These are phyloP conservation scores for Pholiota adiposa DNA, from an alignment of 1,284 basidiomycete species.

Conservation along the genomic window DNA sequence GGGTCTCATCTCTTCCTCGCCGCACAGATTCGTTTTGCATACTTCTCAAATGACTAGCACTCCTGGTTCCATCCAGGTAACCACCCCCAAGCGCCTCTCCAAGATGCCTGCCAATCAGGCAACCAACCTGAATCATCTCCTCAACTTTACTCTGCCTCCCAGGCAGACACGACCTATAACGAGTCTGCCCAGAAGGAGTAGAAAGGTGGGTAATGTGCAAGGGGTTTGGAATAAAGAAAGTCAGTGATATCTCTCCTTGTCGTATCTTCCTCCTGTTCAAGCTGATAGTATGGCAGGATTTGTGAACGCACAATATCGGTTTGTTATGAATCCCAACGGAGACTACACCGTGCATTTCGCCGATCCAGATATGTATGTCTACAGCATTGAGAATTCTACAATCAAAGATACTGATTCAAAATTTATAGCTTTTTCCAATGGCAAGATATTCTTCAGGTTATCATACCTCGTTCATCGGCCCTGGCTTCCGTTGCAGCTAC, in stretches of 20 bases:
- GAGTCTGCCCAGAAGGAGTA: conserved; percentile 72
- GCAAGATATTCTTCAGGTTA: conserved; percentile 95
- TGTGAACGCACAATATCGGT: conserved; percentile 93
- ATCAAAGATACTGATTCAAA: conserved; percentile 9
- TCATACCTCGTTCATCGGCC: conserved; percentile 82
- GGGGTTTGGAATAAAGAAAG: conserved; percentile 87
- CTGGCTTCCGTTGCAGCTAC: conserved; percentile 55
- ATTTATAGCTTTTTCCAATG: conserved; percentile 84
- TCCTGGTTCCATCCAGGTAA: conserved; percentile 35
- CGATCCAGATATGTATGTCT: conserved; percentile 88
- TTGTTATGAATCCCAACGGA: conserved; percentile 89
- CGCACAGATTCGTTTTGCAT: conserved; percentile 1
- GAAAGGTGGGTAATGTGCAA: conserved; percentile 62
- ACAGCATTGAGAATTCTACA: conserved; percentile 5
- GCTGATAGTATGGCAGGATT: conserved; percentile 58
- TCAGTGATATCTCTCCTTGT: conserved; percentile 46
- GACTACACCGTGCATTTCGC: conserved; percentile 96
- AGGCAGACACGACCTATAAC: conserved; percentile 63
- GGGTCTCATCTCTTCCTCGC: conserved; percentile 17
- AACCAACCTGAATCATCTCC: conserved; percentile 74
- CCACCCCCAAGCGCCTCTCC: conserved; percentile 55
- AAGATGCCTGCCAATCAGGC: conserved; percentile 72
- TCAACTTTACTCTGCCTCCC: conserved; percentile 86
- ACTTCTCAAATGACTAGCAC: conserved; percentile 42
- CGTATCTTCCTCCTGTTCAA: conserved; percentile 9